Evolutionary conservation across 2,329 filamentous ascomycete species (phyloP).

Genomic region (Penicillium sp.): DNA sequence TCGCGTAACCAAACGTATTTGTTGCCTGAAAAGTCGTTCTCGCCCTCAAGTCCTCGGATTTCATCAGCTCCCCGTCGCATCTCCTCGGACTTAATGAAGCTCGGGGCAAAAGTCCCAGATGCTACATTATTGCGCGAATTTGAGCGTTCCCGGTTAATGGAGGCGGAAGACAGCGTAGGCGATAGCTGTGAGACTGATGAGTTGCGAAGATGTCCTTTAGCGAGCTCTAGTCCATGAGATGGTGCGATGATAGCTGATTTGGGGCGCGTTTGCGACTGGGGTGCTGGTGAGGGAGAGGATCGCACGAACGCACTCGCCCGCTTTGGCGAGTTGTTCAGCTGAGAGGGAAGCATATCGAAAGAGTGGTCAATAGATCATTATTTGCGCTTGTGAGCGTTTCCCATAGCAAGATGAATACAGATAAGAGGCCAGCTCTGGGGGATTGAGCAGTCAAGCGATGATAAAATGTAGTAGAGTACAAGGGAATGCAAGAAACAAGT

Average conservation of each 20-base stretch:
- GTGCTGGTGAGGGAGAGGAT: slow-evolving; percentile 63
- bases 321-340: slow-evolving; percentile 66
- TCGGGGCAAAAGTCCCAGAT: slow-evolving; percentile 87
- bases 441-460: background rate
- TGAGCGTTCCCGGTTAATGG: slow-evolving; percentile 48
- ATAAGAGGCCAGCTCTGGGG: background rate
- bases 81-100: slow-evolving; percentile 90
- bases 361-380: slow-evolving; percentile 30
- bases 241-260: slow-evolving; percentile 74
- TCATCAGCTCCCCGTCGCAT: slow-evolving; percentile 59
- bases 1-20: slow-evolving; percentile 98
- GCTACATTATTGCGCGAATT: slow-evolving; percentile 66
- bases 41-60: slow-evolving; percentile 79
- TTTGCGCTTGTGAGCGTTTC: slow-evolving; percentile 19
- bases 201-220: slow-evolving; percentile 64
- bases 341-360: slow-evolving; percentile 53
- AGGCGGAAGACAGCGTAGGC: slow-evolving; percentile 44
- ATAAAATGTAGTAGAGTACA: background rate
- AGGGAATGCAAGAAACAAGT: background rate
- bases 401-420: slow-evolving; percentile 14
- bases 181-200: slow-evolving; percentile 66
- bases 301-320: slow-evolving; percentile 79
- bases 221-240: slow-evolving; percentile 44
- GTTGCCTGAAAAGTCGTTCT: slow-evolving; percentile 98
- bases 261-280: slow-evolving; percentile 55